These are phyloP conservation scores for Ganoderma leucocontextum DNA, from an alignment of 1,284 basidiomycete genomes.

Conservation along the genomic window DNA sequence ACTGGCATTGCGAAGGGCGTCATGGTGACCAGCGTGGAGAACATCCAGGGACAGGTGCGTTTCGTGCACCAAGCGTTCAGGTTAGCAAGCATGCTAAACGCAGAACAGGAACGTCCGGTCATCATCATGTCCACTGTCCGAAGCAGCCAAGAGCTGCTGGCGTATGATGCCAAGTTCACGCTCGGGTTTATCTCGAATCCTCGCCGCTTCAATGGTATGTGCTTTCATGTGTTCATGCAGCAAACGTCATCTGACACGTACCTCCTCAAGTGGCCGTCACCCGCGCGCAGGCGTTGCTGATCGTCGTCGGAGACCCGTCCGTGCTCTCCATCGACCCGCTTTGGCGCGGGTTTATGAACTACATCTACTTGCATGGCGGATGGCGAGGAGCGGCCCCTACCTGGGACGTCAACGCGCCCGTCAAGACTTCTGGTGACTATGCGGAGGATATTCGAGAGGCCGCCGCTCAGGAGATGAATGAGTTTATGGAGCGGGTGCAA, in stretches of 20 bases:
- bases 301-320: constrained; percentile 63
- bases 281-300: constrained; percentile 63
- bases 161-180: constrained; percentile 51
- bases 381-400: constrained; percentile 55
- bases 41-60: constrained; percentile 68
- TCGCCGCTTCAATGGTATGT: constrained; percentile 54
- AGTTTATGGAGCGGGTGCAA: constrained; percentile 56
- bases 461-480: constrained; percentile 57
- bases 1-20: constrained; percentile 45
- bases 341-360: constrained; percentile 63
- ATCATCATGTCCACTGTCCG: constrained; percentile 58
- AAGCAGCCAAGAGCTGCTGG: constrained; percentile 47
- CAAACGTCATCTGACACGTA: neutral
- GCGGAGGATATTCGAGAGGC: constrained; percentile 40
- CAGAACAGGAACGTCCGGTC: constrained; percentile 48
- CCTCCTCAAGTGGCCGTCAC: constrained; percentile 45
- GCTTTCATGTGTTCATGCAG: no score
- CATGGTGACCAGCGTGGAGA: constrained; percentile 66
- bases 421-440: constrained; percentile 42
- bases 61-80: no score
- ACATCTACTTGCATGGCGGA: constrained; percentile 52
- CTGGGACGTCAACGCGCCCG: constrained; percentile 56
- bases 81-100: neutral
- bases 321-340: constrained; percentile 59
- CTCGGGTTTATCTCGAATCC: constrained; percentile 57